Evolutionary conservation across 1,139 yeast genomes (phyloP).

Genomic region (Protomyces macrosporus): DNA sequence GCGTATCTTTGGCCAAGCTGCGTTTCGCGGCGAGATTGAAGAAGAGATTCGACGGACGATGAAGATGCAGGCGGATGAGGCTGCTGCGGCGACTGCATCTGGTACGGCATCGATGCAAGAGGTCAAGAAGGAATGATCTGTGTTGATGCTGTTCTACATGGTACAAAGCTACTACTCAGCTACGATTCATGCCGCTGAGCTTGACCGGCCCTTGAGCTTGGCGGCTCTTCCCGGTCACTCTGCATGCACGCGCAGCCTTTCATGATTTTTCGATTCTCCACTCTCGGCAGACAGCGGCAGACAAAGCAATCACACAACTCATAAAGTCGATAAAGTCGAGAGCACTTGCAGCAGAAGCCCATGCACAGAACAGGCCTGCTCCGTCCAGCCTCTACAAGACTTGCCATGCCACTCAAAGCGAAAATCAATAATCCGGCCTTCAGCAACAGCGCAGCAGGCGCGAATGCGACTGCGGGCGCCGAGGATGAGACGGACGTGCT

Average conservation of each 20-base stretch:
- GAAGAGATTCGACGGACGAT: constrained; percentile 1
- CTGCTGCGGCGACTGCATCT: not conserved
- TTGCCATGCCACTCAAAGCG: constrained; percentile 37
- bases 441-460: constrained; percentile 2
- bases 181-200: too few relatives aligned
- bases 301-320: too few relatives aligned
- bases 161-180: too few relatives aligned
- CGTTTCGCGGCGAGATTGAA: not conserved
- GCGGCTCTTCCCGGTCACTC: too few relatives aligned
- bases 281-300: too few relatives aligned
- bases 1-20: constrained; percentile 7
- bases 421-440: constrained; percentile 34
- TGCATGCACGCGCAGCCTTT: too few relatives aligned
- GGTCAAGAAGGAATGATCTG: too few relatives aligned
- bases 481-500: constrained; percentile 43
- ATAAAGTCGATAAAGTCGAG: too few relatives aligned
- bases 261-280: too few relatives aligned
- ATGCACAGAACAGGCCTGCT: not conserved
- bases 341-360: not conserved
- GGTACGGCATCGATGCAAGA: too few relatives aligned
- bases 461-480: not conserved
- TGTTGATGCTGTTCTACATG: too few relatives aligned
- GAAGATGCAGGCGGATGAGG: not conserved
- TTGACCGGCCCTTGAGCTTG: too few relatives aligned
- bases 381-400: not conserved